These are phyloP conservation scores for Exserohilum turcica DNA, from an alignment of 2,329 filamentous ascomycete genomes.

Conservation along the genomic window DNA sequence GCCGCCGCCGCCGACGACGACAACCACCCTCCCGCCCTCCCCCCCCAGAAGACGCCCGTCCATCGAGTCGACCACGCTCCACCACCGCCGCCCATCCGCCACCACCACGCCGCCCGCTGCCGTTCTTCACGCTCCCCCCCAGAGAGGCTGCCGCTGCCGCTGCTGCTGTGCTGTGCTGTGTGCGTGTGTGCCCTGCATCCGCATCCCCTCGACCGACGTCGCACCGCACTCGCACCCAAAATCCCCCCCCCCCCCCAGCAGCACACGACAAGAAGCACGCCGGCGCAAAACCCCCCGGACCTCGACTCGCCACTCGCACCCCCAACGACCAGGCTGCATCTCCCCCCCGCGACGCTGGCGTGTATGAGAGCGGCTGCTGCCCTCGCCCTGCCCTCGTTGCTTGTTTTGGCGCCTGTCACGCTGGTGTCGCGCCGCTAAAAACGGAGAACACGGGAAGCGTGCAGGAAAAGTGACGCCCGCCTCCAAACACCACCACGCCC, in stretches of 20 bases:
- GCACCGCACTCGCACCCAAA: constrained; percentile 32
- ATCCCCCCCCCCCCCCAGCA: too few relatives aligned
- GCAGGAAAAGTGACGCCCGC: constrained; percentile 33
- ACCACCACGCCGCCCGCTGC: constrained; percentile 16
- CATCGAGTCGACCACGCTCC: constrained; percentile 28
- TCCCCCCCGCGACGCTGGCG: constrained; percentile 33
- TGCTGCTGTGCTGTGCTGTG: constrained; percentile 20
- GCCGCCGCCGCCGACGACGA: constrained; percentile 21
- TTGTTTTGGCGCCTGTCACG: constrained; percentile 31
- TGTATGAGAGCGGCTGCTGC: constrained; percentile 31
- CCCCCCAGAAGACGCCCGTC: constrained; percentile 27
- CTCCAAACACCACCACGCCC: constrained; percentile 24
- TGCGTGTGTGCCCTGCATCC: constrained; percentile 18
- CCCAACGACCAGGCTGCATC: constrained; percentile 13
- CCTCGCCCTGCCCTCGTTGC: constrained; percentile 20
- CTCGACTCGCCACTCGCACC: not conserved
- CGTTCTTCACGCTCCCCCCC: constrained; percentile 13
- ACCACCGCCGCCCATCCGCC: constrained; percentile 29
- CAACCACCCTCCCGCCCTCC: constrained; percentile 34
- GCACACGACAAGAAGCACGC: constrained; percentile 39
- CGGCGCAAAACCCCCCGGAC: constrained; percentile 17
- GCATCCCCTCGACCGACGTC: constrained; percentile 28
- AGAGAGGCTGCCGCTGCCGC: constrained; percentile 26
- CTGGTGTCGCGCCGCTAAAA: constrained; percentile 36
- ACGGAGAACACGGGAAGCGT: constrained; percentile 32